A percentile compares a stretch with the other conserved stretches of the same genome.
Evolutionary conservation across 78 protist species (phyloP).

Genomic region (Dictyostelium purpureum): DNA sequence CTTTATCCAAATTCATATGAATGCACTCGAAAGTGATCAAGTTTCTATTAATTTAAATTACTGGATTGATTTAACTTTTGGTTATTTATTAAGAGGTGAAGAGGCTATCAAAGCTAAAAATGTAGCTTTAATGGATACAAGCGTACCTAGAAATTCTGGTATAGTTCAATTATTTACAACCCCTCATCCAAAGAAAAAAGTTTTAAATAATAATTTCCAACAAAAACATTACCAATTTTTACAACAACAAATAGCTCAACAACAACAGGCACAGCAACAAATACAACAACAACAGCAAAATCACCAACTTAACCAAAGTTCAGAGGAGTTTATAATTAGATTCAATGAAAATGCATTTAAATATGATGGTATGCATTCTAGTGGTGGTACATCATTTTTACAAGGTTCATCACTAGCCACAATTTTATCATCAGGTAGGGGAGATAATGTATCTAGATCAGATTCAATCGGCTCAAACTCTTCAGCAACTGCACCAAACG

Average conservation of each 20-base stretch:
- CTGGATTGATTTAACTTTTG: slow-evolving; percentile 99
- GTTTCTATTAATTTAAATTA: slow-evolving; percentile 90
- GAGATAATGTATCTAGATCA: not conserved
- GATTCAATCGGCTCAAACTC: slow-evolving; percentile 8
- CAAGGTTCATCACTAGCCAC: not conserved
- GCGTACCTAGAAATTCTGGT: slow-evolving; percentile 54
- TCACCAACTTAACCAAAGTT: not conserved
- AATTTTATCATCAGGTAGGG: not conserved
- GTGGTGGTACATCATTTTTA: not conserved
- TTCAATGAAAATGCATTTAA: not conserved
- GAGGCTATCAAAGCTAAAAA: slow-evolving; percentile 83
- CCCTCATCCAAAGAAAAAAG: slow-evolving; percentile 83
- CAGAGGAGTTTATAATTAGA: not conserved
- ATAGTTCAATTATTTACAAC: slow-evolving; percentile 90
- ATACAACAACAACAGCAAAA: not conserved
- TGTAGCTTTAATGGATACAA: slow-evolving; percentile 49
- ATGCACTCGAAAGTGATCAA: slow-evolving; percentile 89
- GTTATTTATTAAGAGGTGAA: slow-evolving; percentile 87
- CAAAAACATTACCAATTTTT: not conserved
- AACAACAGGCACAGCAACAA: not conserved
- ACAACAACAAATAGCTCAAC: not conserved
- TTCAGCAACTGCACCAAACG: not conserved
- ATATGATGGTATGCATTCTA: not conserved
- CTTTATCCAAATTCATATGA: slow-evolving; percentile 90
- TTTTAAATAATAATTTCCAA: not conserved